Evolutionary conservation across 208 protist species (phyloP), one percentile per base, ranked within the genome.

Genomic region (Trypanosoma avium): DNA sequence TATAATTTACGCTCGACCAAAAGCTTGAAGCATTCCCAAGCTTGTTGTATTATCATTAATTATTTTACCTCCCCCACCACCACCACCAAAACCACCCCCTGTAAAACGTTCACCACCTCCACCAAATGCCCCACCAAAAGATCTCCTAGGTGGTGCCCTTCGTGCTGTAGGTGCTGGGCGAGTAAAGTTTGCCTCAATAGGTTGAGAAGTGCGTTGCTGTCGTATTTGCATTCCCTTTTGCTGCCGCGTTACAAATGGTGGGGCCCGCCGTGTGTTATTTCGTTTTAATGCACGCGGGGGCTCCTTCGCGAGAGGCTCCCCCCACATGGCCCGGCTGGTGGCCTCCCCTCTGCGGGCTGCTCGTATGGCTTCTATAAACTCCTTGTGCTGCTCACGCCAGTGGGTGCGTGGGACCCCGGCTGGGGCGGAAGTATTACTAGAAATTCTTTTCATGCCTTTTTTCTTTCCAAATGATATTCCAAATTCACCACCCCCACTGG

Each of bases 321-420:
- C 81, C 82, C 83, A 92, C 82, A 88, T 92, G 38, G 46, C 72
- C 36, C 70, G 63, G 27, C 67, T 79, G 57, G 19, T 13, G 27
- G 38, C 29, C 15, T 47, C 2, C 46, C 53, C 46, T 27, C 15
- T 54, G 13, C 73, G 47, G 22, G 67, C 64, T 9, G 56, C 58
- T 30, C 88, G 81, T 27, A 97, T 85, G 0, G 88, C 84, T 9
- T 79, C 48, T 19, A 93, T 85, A 69, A 97, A 95, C 47, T 97
- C 88, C 43, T 89, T 84, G 69, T 97, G 94, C 58, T 95, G 74
- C 65, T 91, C 70, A 4, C 89, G 75, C 92, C 94, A 97, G 47
- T 70, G 87, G 10, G 84, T 89, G 26, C 70, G 61, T 7, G 80
- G 78, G 19, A 60, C 12, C 32, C 54, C 67, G 17, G 76, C 57